Evolutionary conservation across 2,329 filamentous ascomycete species (phyloP), one percentile per base, ranked within the genome.

Genomic region (Furcasterigmium furcatum): DNA sequence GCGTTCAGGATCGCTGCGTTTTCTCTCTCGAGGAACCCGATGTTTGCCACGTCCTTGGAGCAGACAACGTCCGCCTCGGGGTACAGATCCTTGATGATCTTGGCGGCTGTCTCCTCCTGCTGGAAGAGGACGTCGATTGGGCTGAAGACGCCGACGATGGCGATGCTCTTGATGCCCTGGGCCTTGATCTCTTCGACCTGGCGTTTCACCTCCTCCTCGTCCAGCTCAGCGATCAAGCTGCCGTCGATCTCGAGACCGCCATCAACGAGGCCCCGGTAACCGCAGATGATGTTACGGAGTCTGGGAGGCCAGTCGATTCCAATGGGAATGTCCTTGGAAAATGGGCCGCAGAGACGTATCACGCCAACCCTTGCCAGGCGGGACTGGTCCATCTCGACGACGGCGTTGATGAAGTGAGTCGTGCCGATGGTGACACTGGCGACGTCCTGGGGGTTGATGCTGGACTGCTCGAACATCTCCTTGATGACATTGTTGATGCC

Each of bases 331-430:
- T 77, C 68, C 45, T 74, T 71, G 3, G 73, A 72, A 48, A 77
- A 81, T 27, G 46, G 41, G 0, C 74, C 73, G 0, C 76, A 74
- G 4, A 82, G 67, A 5, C 79, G 70, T 13, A 82, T 54, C 2
- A 81, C 75, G 3, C 76, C 78, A 5, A 82, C 76, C 5, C 60
- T 64, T 13, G 70, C 67, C 3, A 82, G 58, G 2, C 73, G 68
- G 2, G 66, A 55, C 7, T 63, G 64, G 48, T 82, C 77, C 36
- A 71, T 64, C 56, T 81, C 76, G 1, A 82, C 65, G 3, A 82
- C 73, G 8, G 77, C 77, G 48, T 82, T 82, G 52, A 82, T 68
- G 52, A 82, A 82, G 48, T 82, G 77, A 1, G 78, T 81, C 2
- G 73, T 77, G 43, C 76, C 76, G 50, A 79, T 76, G 3, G 73